Evolutionary conservation across 169 alveolate species (phyloP).

Genomic region (Besnoitia besnoiti): DNA sequence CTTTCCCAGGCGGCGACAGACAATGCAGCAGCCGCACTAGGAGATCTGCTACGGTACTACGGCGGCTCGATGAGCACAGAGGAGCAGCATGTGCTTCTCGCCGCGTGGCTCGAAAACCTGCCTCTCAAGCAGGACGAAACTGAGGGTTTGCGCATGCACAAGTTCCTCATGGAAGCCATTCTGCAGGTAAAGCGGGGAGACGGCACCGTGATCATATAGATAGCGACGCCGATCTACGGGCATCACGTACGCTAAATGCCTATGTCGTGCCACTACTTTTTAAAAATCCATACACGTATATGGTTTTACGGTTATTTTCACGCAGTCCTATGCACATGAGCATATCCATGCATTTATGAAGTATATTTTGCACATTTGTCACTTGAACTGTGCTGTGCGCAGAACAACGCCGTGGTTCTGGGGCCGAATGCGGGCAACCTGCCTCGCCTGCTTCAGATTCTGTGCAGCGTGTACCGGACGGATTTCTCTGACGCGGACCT

Average conservation of each 20-base stretch:
- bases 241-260: background rate
- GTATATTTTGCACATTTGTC: background rate
- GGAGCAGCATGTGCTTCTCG: conserved; percentile 77
- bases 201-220: no score
- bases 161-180: conserved; percentile 77
- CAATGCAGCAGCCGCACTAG: conserved; percentile 88
- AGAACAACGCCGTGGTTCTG: conserved; percentile 39
- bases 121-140: conserved; percentile 86
- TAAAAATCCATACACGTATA: background rate
- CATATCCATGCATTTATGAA: background rate
- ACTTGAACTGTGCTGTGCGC: background rate
- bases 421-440: conserved; percentile 11
- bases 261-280: background rate
- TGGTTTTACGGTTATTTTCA: background rate
- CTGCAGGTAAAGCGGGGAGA: background rate
- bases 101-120: conserved; percentile 65
- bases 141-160: conserved; percentile 85
- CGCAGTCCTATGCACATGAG: background rate
- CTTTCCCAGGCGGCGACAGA: conserved; percentile 84
- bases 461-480: conserved; percentile 37
- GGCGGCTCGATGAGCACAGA: conserved; percentile 76
- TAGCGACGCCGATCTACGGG: no score
- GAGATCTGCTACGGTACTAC: conserved; percentile 79
- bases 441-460: conserved; percentile 29
- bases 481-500: conserved; percentile 20